Percentiles rank a stretch among this genome's conserved stretches.
Conservation (phyloP, 78 protist species). For the Guillardia theta region DNA sequence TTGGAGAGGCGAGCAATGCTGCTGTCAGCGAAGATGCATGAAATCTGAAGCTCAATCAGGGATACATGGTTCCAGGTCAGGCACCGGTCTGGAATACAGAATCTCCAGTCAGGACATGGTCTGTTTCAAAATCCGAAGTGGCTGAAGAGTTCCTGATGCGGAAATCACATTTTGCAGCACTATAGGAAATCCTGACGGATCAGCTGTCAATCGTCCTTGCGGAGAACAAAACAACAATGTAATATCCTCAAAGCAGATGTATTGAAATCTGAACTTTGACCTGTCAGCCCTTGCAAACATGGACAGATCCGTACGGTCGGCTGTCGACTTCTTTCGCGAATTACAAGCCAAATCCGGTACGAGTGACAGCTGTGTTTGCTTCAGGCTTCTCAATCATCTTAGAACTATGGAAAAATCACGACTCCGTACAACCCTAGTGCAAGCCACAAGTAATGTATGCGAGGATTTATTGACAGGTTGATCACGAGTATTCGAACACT, state of each 20-base stretch:
- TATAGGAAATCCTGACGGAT: not conserved
- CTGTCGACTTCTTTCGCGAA: not conserved
- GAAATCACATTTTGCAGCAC: too few relatives aligned
- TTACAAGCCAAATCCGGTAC: not conserved
- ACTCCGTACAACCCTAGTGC: not conserved
- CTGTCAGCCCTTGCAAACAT: not conserved
- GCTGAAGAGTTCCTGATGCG: too few relatives aligned
- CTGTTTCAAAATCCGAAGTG: too few relatives aligned
- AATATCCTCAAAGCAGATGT: too few relatives aligned
- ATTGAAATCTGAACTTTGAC: too few relatives aligned
- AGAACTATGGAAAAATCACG: not conserved
- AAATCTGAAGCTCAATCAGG: too few relatives aligned
- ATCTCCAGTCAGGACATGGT: not conserved
- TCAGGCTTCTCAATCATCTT: not conserved
- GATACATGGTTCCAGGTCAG: not conserved
- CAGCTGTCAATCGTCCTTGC: not conserved
- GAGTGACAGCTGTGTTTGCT: not conserved
- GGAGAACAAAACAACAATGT: not conserved
- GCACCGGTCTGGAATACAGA: not conserved
- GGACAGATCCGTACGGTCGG: not conserved
- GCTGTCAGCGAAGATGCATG: too few relatives aligned
- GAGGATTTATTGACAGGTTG: too few relatives aligned
- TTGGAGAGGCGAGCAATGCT: too few relatives aligned
- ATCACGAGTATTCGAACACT: not conserved
- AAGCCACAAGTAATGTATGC: not conserved